Evolutionary conservation across 1,284 basidiomycete species (phyloP).

Genomic region (Ceratobasidium papillatum): DNA sequence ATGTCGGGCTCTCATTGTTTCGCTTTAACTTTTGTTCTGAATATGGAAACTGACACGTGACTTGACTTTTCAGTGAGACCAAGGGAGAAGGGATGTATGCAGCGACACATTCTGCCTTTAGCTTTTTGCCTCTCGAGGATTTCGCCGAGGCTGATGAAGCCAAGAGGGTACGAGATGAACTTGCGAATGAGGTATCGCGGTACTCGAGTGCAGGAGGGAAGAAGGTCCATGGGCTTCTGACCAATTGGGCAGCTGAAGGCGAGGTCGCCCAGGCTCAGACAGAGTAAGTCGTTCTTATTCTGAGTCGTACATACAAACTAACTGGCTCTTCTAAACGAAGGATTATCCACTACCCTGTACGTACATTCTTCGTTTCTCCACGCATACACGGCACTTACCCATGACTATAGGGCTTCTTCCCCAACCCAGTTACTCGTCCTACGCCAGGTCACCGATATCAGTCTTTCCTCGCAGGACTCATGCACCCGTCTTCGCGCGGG

Average conservation of each 20-base stretch:
- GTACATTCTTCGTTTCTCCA: neutral
- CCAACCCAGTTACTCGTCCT: slow-evolving; percentile 45
- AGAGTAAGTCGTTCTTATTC: neutral
- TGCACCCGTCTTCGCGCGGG: slow-evolving; percentile 51
- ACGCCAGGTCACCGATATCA: slow-evolving; percentile 45
- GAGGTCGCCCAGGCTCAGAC: slow-evolving; percentile 22
- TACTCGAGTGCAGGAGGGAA: slow-evolving; percentile 6
- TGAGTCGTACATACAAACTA: neutral
- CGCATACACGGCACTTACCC: neutral
- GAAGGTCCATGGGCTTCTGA: slow-evolving; percentile 29
- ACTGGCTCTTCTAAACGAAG: neutral
- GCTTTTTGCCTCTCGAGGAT: slow-evolving; percentile 39
- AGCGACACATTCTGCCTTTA: slow-evolving; percentile 41
- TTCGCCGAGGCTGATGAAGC: slow-evolving; percentile 33
- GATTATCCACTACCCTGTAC: slow-evolving; percentile 34
- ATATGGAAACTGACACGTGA: slow-evolving; percentile 27
- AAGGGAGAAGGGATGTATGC: slow-evolving; percentile 42
- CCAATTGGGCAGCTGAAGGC: slow-evolving; percentile 2
- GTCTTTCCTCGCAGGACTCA: slow-evolving; percentile 52
- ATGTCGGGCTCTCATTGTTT: slow-evolving; percentile 20
- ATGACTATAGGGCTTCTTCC: slow-evolving; percentile 29
- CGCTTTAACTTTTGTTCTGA: neutral
- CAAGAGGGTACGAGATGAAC: slow-evolving; percentile 9
- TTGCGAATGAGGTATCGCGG: slow-evolving; percentile 8
- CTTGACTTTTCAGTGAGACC: slow-evolving; percentile 27